phyloP scores from a whole-genome alignment of 768 basidiomycete species.

The Russula virescens region DNA sequence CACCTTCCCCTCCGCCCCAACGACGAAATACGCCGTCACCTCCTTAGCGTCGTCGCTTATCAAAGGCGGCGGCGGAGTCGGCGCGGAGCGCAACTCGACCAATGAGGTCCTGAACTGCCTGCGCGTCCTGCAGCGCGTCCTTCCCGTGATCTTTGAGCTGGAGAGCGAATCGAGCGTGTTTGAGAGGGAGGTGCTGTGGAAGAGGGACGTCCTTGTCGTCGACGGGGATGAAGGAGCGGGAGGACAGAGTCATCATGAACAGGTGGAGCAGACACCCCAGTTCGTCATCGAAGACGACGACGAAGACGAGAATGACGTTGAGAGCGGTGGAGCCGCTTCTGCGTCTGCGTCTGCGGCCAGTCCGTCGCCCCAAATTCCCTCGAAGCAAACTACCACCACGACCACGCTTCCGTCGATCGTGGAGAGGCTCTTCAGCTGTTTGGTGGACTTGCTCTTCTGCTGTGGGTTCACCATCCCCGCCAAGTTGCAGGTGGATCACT shows the following conservation, averaged over 20 bases:
- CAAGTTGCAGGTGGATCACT: conserved; percentile 67
- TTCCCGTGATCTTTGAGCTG: conserved; percentile 85
- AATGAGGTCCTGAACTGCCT: conserved; percentile 90
- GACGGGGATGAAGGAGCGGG: too few relatives aligned
- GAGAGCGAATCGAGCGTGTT: conserved; percentile 67
- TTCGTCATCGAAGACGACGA: conserved; percentile 91
- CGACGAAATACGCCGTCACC: conserved; percentile 43
- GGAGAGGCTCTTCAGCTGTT: conserved; percentile 70
- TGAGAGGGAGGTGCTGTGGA: conserved; percentile 78
- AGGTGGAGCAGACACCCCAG: conserved; percentile 40
- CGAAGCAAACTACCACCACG: conserved; percentile 38
- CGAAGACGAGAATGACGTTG: conserved; percentile 44
- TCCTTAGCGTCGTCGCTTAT: conserved; percentile 69
- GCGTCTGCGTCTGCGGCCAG: background rate
- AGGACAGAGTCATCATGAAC: conserved; percentile 27
- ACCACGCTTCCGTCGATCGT: conserved; percentile 68
- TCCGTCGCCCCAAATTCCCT: conserved; percentile 20
- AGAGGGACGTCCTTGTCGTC: conserved; percentile 39
- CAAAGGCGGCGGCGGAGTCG: conserved; percentile 37
- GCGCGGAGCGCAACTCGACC: conserved; percentile 58
- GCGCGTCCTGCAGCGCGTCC: conserved; percentile 80
- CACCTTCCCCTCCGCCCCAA: conserved; percentile 62
- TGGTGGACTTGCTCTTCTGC: conserved; percentile 86
- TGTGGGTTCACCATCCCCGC: conserved; percentile 89
- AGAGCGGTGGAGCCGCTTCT: conserved; percentile 12